Conservation (phyloP, 2,329 filamentous ascomycete species). For the Pseudogymnoascus verrucosus region DNA sequence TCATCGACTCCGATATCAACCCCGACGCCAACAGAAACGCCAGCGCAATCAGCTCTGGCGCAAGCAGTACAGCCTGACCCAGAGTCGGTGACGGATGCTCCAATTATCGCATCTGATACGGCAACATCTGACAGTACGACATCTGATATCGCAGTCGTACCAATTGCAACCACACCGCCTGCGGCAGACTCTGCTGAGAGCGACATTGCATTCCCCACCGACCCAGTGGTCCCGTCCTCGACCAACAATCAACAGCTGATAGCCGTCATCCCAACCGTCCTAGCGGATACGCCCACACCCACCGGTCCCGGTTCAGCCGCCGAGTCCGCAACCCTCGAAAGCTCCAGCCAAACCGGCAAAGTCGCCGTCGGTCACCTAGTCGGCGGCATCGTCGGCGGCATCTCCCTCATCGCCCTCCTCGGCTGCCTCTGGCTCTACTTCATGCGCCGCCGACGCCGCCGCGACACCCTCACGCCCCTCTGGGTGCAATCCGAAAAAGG, state of each 20-base stretch:
- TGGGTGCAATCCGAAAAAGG: conserved; percentile 6
- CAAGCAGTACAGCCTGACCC: not conserved
- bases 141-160: conserved; percentile 21
- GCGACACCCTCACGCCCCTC: conserved; percentile 4
- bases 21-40: not conserved
- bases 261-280: conserved; percentile 12
- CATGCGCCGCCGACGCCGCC: conserved; percentile 17
- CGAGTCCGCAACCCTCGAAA: not conserved
- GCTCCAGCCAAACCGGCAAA: conserved; percentile 14
- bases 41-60: not conserved
- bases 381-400: conserved; percentile 24
- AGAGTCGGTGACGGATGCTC: not conserved
- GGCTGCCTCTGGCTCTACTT: conserved; percentile 22
- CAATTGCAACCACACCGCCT: conserved; percentile 12
- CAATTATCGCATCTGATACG: conserved; percentile 16
- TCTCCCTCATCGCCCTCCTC: conserved; percentile 22
- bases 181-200: not conserved
- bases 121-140: conserved; percentile 16
- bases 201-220: not conserved
- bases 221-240: not conserved
- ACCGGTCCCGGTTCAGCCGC: not conserved
- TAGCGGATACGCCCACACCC: not conserved
- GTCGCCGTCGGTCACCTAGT: conserved; percentile 20
- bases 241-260: not conserved
- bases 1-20: not conserved